Conservation (phyloP, 305 asterid genomes). For the Fraxinus baroniana region DNA sequence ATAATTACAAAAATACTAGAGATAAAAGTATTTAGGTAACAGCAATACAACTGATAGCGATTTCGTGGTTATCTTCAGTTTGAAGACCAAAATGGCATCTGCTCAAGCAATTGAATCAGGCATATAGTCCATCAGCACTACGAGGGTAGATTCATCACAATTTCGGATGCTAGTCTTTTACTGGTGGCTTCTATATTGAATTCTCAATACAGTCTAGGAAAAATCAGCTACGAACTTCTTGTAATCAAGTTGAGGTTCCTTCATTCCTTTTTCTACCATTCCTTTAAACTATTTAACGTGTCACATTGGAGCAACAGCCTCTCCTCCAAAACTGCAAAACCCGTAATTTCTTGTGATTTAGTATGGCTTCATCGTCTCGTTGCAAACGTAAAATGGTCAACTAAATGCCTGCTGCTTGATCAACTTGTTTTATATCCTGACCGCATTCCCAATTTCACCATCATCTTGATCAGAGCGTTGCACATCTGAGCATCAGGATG, state of each 20-base stretch:
- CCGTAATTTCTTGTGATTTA: conserved; percentile 53
- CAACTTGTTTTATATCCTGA: conserved; percentile 72
- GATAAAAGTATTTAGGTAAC: not conserved
- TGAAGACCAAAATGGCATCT: not conserved
- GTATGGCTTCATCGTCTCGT: conserved; percentile 74
- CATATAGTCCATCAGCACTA: not conserved
- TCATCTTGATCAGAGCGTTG: conserved; percentile 72
- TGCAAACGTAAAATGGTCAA: conserved; percentile 68
- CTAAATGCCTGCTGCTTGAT: conserved; percentile 31
- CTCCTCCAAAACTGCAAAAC: conserved; percentile 74
- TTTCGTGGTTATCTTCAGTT: not conserved
- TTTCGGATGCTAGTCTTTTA: not conserved
- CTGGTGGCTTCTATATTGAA: not conserved
- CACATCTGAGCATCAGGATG: conserved; percentile 64
- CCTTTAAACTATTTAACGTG: conserved; percentile 63
- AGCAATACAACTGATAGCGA: not conserved
- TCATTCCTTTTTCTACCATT: conserved; percentile 80
- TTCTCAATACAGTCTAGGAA: conserved; percentile 30
- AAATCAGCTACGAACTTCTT: conserved; percentile 11
- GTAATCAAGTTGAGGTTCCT: conserved; percentile 59
- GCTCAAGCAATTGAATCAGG: not conserved
- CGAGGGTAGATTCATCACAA: not conserved
- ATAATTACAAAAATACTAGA: not conserved
- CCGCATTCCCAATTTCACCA: conserved; percentile 60
- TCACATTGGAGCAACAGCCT: conserved; percentile 84